A percentile compares a stretch with the other conserved stretches of the same genome.
These are phyloP conservation scores for Pseudoperonospora humuli DNA, from an alignment of 352 stramenopile species.

Conservation along the genomic window DNA sequence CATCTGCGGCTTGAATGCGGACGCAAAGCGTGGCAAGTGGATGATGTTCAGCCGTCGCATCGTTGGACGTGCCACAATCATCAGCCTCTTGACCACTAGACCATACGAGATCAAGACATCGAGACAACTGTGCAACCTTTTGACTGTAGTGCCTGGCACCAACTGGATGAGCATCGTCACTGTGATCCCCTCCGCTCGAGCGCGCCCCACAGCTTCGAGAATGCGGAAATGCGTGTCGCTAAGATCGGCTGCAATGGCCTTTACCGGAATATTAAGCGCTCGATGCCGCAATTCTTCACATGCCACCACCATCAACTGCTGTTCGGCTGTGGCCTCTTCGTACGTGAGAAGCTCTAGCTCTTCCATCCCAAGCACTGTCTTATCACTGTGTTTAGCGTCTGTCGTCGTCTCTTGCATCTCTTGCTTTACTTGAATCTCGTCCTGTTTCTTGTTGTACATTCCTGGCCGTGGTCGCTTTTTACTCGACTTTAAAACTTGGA, in stretches of 20 bases:
- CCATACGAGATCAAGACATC: slow-evolving; percentile 74
- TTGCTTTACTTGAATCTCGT: slow-evolving; percentile 13
- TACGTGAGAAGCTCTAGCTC: slow-evolving; percentile 19
- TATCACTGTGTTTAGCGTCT: not conserved
- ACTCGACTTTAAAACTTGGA: not conserved
- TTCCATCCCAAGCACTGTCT: slow-evolving; percentile 1
- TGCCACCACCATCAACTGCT: slow-evolving; percentile 30
- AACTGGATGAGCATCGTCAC: slow-evolving; percentile 36
- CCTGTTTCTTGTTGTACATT: not conserved
- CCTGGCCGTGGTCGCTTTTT: slow-evolving; percentile 58
- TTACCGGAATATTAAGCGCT: slow-evolving; percentile 57
- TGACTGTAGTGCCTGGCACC: slow-evolving; percentile 39
- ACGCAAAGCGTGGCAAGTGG: slow-evolving; percentile 64
- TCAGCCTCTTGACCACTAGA: slow-evolving; percentile 75
- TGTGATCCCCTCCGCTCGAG: slow-evolving; percentile 44
- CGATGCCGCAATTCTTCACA: slow-evolving; percentile 58
- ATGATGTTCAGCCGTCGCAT: slow-evolving; percentile 77
- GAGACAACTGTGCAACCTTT: slow-evolving; percentile 66
- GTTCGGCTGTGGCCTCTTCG: slow-evolving; percentile 7
- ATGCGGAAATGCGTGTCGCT: slow-evolving; percentile 53
- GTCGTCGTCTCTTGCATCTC: slow-evolving; percentile 9
- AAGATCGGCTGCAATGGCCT: slow-evolving; percentile 57
- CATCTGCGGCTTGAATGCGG: slow-evolving; percentile 52
- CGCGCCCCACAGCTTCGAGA: slow-evolving; percentile 49
- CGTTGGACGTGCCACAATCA: slow-evolving; percentile 52